Percentiles rank a stretch among this genome's conserved stretches.
phyloP scores from a whole-genome alignment of 108 stramenopile genomes.

The Bacterosira constricta region DNA sequence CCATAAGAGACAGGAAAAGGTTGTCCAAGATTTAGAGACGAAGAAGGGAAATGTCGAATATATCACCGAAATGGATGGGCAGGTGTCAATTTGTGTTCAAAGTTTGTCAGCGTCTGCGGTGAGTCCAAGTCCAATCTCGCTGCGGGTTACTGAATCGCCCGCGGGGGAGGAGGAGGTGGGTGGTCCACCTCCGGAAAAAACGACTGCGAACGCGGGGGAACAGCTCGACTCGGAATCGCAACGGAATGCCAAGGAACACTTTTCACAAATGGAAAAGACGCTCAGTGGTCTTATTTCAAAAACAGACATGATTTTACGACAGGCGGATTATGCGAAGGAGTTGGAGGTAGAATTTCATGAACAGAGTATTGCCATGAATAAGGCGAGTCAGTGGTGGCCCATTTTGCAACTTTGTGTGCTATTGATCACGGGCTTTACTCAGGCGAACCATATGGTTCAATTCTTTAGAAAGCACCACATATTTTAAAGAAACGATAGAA shows the following conservation, averaged over 20 bases:
- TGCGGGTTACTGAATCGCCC: constrained; percentile 33
- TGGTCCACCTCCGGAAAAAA: background rate
- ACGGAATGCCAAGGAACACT: constrained; percentile 53
- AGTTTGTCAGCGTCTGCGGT: constrained; percentile 38
- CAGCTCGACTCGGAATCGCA: constrained; percentile 39
- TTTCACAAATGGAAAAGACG: constrained; percentile 71
- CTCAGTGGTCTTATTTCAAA: constrained; percentile 50
- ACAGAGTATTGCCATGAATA: constrained; percentile 76
- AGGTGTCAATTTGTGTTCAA: constrained; percentile 50
- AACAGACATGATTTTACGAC: constrained; percentile 64
- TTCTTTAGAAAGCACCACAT: constrained; percentile 83
- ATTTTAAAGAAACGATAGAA: constrained; percentile 43
- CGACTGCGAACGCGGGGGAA: background rate
- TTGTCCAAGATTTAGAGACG: constrained; percentile 39
- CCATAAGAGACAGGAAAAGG: constrained; percentile 6
- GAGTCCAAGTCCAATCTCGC: constrained; percentile 34
- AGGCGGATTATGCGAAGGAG: constrained; percentile 79
- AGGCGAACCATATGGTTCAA: constrained; percentile 78
- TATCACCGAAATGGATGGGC: constrained; percentile 43
- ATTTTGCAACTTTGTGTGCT: constrained; percentile 79
- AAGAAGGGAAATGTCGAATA: constrained; percentile 46
- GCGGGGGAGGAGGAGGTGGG: constrained; percentile 47
- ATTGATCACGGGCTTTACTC: constrained; percentile 81
- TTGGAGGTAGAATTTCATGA: constrained; percentile 77
- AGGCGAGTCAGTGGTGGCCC: constrained; percentile 85